Evolutionary conservation across 345 rosid genomes (phyloP).

Genomic region (Eucalyptus virginea): DNA sequence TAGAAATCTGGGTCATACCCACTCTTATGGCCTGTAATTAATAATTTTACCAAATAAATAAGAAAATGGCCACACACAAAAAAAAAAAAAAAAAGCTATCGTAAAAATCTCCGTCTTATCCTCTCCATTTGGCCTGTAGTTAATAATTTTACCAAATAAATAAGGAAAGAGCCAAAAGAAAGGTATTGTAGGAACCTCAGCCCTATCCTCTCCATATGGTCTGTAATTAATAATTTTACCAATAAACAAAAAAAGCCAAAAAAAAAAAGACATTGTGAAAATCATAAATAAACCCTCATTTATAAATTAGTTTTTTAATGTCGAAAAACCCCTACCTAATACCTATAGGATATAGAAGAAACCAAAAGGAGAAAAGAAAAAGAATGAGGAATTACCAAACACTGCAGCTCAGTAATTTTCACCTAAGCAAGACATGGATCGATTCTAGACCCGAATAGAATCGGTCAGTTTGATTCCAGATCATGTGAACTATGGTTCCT

Average conservation of each 20-base stretch:
- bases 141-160: background rate
- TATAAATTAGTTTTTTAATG: background rate
- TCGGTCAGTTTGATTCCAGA: fast-evolving
- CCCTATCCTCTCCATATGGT: background rate
- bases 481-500: background rate
- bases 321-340: background rate
- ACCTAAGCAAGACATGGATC: fast-evolving
- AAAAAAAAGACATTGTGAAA: background rate
- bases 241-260: too few relatives aligned
- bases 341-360: background rate
- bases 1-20: background rate
- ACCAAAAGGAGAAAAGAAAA: background rate
- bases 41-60: background rate
- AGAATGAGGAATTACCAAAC: too few relatives aligned
- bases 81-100: too few relatives aligned
- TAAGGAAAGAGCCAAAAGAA: background rate
- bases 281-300: background rate
- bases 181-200: background rate
- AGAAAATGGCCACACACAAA: background rate
- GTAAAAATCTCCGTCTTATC: background rate
- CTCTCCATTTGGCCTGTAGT: background rate
- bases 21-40: too few relatives aligned
- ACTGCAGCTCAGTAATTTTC: too few relatives aligned
- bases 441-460: fast-evolving
- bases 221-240: background rate